Conservation (phyloP, 139 green algal species). For the Volvox africanus region DNA sequence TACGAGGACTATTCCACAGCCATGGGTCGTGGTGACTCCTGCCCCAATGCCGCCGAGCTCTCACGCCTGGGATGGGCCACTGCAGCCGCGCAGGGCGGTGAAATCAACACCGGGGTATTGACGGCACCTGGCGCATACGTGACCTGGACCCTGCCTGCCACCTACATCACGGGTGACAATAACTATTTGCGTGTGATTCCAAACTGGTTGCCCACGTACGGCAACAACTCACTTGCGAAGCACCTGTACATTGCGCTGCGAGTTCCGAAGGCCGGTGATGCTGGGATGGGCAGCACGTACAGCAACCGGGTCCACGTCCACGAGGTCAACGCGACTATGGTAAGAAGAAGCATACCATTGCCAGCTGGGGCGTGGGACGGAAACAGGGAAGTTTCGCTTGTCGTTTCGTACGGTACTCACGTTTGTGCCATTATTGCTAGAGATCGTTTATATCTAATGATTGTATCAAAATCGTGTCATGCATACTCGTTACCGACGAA, state of each 20-base stretch:
- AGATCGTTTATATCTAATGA: slow-evolving; percentile 1
- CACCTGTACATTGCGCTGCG: slow-evolving; percentile 20
- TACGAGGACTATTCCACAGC: slow-evolving; percentile 19
- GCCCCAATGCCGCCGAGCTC: slow-evolving; percentile 33
- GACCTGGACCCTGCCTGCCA: slow-evolving; percentile 31
- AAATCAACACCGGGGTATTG: neutral
- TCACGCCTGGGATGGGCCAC: slow-evolving; percentile 8
- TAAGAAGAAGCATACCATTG: neutral
- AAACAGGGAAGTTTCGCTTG: too few relatives aligned
- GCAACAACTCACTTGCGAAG: neutral
- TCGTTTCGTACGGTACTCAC: neutral
- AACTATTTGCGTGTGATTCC: slow-evolving; percentile 9
- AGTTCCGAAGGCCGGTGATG: neutral
- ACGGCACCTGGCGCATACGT: neutral
- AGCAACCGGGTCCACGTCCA: neutral
- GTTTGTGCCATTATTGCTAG: too few relatives aligned
- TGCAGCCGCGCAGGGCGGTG: neutral
- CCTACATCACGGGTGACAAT: slow-evolving; percentile 19
- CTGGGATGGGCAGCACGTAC: too few relatives aligned
- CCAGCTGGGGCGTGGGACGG: too few relatives aligned
- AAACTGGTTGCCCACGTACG: neutral
- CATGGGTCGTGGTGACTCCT: slow-evolving; percentile 35
- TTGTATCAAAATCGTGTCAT: too few relatives aligned
- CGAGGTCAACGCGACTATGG: too few relatives aligned
- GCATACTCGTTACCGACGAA: too few relatives aligned